phyloP scores from a whole-genome alignment of 441 rosid genomes.

The Gossypium aridum region DNA sequence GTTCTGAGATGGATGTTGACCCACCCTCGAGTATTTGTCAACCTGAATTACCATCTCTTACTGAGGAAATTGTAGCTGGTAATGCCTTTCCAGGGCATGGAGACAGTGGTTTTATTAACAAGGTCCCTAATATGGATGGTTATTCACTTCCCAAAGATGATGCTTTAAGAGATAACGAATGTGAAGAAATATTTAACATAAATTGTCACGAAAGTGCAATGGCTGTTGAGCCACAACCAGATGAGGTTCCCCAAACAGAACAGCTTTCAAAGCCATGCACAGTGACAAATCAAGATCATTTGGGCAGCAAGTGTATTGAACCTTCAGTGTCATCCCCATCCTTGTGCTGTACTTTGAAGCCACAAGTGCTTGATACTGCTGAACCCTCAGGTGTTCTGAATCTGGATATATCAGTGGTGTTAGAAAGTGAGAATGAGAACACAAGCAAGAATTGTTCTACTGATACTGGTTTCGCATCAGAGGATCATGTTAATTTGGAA shows the following conservation, averaged over 20 bases:
- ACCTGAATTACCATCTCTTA: conserved; percentile 11
- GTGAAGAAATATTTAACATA: conserved; percentile 9
- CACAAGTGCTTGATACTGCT: conserved; percentile 5
- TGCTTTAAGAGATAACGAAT: conserved; percentile 8
- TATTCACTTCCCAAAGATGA: conserved; percentile 7
- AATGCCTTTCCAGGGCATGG: conserved; percentile 17
- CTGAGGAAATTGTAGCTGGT: conserved; percentile 17
- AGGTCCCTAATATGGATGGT: neutral
- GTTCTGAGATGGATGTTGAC: conserved; percentile 21
- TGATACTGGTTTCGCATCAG: neutral
- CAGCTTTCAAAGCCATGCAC: conserved; percentile 5
- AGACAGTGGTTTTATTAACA: neutral
- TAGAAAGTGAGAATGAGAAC: conserved; percentile 8
- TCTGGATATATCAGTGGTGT: conserved; percentile 9
- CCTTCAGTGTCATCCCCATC: conserved; percentile 1
- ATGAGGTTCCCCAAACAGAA: conserved; percentile 1
- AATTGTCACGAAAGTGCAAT: conserved; percentile 5
- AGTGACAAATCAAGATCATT: neutral
- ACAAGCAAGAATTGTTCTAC: neutral
- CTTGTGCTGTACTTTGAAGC: conserved; percentile 5
- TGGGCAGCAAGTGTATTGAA: conserved; percentile 11
- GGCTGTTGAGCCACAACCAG: conserved; percentile 6
- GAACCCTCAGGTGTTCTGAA: neutral
- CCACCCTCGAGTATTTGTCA: conserved; percentile 19
- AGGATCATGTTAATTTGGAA: neutral